Base-by-base conservation (phyloP, 2,329 filamentous ascomycete species). In the Aspergillus sp. region DNA sequence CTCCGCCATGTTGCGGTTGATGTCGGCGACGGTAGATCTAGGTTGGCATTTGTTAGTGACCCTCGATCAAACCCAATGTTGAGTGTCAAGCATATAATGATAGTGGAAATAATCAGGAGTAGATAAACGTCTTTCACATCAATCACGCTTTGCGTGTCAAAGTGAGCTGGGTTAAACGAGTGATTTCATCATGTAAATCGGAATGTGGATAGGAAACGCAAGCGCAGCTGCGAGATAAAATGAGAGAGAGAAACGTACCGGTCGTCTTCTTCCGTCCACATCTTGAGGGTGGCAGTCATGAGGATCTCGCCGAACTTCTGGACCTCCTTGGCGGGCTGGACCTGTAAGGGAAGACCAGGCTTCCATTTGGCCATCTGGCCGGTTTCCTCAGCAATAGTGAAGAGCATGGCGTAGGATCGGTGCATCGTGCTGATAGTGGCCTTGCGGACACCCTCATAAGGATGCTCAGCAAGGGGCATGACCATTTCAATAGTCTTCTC, bases 141-240 rank as follows among this genome's bases (percentile, higher is more conserved):
- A 96, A 88, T 82, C 88, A 88, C 91, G 87, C 76, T 81, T 82
- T 85, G 82, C 86, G 91, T 89, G 89, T 98, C 91, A 91, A 92
- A 97, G 93, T 97, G 94, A 97, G 93, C 93, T 97, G 93, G 93
- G 94, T 61, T 94, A 94, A 74, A 93, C 92, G 91, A 88, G 83
- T 61, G 86, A 84, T 81, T 49, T 97, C 93, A 97, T 97, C 93
- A 92, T 89, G 56, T 51, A 59, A 63, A 45, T 22, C 25, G 23
- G 22, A 47, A 23, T 7, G 25, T 55, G 59, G 65, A 61, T 46
- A 70, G 64, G 64, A 64, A 66, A 43, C 54, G 49, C 41, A 59
- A 38, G 63, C 34, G 34, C 34, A 3, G 34, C 13, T 41, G 31
- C 34, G 15, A 69, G 65, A 60, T 64, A 62, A 65, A 64, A 63